These are phyloP conservation scores for Brassica juncea DNA, from an alignment of 345 rosid genomes.

Conservation along the genomic window DNA sequence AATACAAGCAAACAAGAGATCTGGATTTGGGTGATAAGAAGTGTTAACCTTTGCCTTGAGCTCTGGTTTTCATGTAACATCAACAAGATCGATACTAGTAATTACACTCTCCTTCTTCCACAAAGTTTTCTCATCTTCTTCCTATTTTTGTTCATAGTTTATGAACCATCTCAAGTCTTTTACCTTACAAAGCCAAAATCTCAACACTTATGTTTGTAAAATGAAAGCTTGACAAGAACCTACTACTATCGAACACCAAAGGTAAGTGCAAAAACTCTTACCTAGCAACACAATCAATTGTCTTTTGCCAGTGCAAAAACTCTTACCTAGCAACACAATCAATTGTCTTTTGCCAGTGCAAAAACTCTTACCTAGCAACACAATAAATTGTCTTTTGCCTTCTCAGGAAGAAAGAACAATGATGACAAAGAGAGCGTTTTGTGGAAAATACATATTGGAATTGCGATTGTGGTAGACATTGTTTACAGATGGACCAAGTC, in stretches of 20 bases:
- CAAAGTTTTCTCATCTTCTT: too few relatives aligned
- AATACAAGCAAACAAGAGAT: neutral
- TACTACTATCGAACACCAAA: neutral
- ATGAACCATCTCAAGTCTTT: neutral
- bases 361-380: neutral
- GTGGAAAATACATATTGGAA: neutral
- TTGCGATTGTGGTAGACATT: constrained; percentile 8
- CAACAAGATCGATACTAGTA: neutral
- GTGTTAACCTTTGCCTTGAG: neutral
- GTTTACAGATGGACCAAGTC: constrained; percentile 12
- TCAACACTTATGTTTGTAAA: neutral
- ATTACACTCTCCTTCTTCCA: neutral
- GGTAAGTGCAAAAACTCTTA: neutral
- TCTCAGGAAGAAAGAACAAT: neutral
- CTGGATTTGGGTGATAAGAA: neutral
- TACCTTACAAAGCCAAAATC: neutral
- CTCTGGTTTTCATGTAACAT: neutral
- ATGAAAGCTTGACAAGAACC: neutral
- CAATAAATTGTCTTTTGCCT: neutral
- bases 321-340: too few relatives aligned
- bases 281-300: too few relatives aligned
- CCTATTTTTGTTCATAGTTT: too few relatives aligned
- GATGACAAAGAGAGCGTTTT: neutral
- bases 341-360: too few relatives aligned
- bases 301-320: neutral